These are phyloP conservation scores for Pogostemon cablin DNA, from an alignment of 257 asterid species.

Conservation along the genomic window DNA sequence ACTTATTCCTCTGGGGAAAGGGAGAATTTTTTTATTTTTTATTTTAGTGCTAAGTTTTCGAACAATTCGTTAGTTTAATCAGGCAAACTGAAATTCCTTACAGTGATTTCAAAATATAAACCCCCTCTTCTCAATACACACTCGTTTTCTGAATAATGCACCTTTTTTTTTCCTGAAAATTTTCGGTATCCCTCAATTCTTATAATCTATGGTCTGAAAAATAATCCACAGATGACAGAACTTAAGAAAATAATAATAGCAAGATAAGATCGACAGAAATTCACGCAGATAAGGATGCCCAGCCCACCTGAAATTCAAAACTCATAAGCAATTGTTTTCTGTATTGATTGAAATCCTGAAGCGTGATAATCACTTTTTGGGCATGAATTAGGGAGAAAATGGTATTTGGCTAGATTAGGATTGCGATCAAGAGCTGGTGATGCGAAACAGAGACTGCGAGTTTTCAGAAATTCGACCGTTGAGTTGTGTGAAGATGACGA, in stretches of 20 bases:
- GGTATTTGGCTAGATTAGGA: background rate
- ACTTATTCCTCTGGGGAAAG: background rate
- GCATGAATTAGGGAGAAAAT: constrained; percentile 15
- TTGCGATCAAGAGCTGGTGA: constrained; percentile 22
- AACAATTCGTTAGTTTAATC: background rate
- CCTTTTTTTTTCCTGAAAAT: too few relatives aligned
- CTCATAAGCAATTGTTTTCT: background rate
- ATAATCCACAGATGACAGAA: background rate
- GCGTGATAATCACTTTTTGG: background rate
- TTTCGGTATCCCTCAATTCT: background rate
- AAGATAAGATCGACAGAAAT: background rate
- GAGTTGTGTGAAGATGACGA: background rate
- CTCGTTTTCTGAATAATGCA: background rate
- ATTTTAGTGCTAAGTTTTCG: background rate
- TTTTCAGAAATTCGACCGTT: constrained; percentile 38
- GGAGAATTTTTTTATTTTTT: too few relatives aligned
- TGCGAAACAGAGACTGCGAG: background rate
- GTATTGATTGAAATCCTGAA: constrained; percentile 7
- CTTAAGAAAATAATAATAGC: background rate
- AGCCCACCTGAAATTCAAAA: constrained; percentile 34
- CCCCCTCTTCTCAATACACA: background rate
- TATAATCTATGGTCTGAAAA: background rate
- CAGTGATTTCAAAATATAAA: constrained; percentile 6
- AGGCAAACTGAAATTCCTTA: background rate
- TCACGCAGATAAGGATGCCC: constrained; percentile 19